Conservation (phyloP, 768 basidiomycete genomes). For the Amanita pseudoporphyria region DNA sequence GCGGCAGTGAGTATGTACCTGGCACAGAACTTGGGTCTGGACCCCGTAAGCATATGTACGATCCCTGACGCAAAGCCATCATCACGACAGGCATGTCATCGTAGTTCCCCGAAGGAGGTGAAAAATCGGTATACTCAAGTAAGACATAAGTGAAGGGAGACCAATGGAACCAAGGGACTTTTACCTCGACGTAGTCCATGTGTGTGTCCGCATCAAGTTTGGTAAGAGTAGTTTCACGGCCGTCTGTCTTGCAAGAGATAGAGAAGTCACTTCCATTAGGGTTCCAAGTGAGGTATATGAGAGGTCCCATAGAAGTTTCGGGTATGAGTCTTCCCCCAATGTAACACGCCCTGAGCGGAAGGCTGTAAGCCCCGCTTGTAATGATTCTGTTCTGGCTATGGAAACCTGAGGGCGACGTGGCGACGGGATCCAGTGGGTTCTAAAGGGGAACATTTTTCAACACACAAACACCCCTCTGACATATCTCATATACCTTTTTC, state of each 20-base stretch:
- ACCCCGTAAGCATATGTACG: background rate
- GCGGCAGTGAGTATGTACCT: background rate
- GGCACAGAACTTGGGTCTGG: background rate
- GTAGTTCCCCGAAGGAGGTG: background rate
- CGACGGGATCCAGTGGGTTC: background rate
- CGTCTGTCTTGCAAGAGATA: background rate
- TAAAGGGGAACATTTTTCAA: background rate
- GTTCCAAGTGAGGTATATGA: background rate
- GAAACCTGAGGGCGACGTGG: conserved; percentile 1
- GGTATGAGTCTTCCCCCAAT: background rate
- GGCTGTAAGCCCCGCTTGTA: background rate
- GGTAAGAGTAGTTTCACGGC: background rate
- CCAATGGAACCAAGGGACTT: background rate
- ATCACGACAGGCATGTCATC: background rate
- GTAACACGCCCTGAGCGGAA: background rate
- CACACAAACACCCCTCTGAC: background rate
- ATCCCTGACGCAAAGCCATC: background rate
- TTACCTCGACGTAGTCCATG: background rate
- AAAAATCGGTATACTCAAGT: background rate
- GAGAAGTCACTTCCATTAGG: background rate
- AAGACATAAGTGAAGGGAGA: background rate
- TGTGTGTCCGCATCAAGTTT: background rate
- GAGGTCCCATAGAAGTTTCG: background rate
- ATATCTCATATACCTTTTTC: background rate
- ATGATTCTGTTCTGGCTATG: background rate